Evolutionary conservation across 305 asterid species (phyloP), one percentile per base, ranked within the genome.

Genomic region (Petunia hybrid): DNA sequence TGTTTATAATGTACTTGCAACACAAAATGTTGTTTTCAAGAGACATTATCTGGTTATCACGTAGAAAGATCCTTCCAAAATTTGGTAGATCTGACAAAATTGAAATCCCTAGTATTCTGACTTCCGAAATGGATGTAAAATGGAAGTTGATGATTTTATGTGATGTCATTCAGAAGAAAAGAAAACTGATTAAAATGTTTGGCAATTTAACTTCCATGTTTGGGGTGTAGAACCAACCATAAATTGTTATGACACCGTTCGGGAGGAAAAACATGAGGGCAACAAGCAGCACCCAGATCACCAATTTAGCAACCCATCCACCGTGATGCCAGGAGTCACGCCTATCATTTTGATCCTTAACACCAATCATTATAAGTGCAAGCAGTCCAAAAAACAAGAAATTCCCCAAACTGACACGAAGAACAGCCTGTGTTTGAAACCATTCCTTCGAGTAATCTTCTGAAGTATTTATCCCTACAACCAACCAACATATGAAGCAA

Each of bases 331-430:
- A 84, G 13, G 97, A 85, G 81, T 95, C 98, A 3, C 99, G 99
- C 81, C 64, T 91, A 85, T 95, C 99, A 55, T 95, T 95, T 89
- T 92, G 98, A 88, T 92, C 94, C 83, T 95, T 95, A 70, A 95
- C 83, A 7, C 98, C 97, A 56, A 95, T 91, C 99, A 95, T 95
- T 80, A 92, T 77, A 77, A 94, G 87, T 66, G 99, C 90, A 64
- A 94, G 90, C 83, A 91, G 68, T 67, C 87, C 97, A 63, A 95
- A 95, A 86, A 95, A 94, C 88, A 95, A 84, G 91, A 90, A 95
- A 84, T 91, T 95, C 87, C 97, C 98, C 87, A 95, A 80, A 95
- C 98, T 91, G 80, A 92, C 98, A 74, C 99, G 98, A 81, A 95
- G 97, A 84, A 95, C 98, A 2, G 97, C 97, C 85, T 95, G 97